Percentiles rank a stretch among this genome's conserved stretches.
phyloP scores from a whole-genome alignment of 352 stramenopile genomes.

The Pythium plurisporium region DNA sequence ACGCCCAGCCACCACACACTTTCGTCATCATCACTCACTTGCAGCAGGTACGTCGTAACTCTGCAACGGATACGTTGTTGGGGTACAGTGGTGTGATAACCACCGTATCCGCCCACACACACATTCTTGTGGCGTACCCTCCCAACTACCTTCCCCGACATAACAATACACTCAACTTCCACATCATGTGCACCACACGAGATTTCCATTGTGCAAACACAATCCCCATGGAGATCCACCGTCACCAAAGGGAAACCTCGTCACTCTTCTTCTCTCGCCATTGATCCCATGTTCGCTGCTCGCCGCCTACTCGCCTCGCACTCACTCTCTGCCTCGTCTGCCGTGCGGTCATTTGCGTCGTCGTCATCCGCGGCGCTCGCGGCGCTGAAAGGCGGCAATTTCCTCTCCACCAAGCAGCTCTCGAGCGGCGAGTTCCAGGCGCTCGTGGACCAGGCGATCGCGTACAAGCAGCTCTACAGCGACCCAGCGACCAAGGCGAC shows the following conservation, averaged over 20 bases:
- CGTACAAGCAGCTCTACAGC: constrained; percentile 68
- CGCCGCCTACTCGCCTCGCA: neutral
- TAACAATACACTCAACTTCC: neutral
- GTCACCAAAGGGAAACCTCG: neutral
- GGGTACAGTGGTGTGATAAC: neutral
- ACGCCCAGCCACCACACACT: neutral
- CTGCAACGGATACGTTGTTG: neutral
- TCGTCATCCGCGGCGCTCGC: constrained; percentile 17
- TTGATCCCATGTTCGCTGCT: neutral
- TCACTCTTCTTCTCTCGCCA: neutral
- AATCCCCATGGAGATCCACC: neutral
- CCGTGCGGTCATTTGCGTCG: constrained; percentile 11
- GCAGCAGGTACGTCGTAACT: neutral
- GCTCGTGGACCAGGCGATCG: constrained; percentile 61
- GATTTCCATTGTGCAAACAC: constrained; percentile 8
- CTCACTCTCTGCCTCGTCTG: neutral
- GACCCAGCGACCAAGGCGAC: constrained; percentile 45
- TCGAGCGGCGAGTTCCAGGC: constrained; percentile 47
- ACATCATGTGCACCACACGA: neutral
- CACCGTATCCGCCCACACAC: too few species aligned
- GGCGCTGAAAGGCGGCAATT: constrained; percentile 59
- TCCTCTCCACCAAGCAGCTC: constrained; percentile 69
- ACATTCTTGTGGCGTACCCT: constrained; percentile 2
- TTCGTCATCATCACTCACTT: constrained; percentile 1
- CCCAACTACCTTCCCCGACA: neutral